These are phyloP conservation scores for Penicillium canescens DNA, from an alignment of 495 filamentous ascomycete genomes.

Conservation along the genomic window DNA sequence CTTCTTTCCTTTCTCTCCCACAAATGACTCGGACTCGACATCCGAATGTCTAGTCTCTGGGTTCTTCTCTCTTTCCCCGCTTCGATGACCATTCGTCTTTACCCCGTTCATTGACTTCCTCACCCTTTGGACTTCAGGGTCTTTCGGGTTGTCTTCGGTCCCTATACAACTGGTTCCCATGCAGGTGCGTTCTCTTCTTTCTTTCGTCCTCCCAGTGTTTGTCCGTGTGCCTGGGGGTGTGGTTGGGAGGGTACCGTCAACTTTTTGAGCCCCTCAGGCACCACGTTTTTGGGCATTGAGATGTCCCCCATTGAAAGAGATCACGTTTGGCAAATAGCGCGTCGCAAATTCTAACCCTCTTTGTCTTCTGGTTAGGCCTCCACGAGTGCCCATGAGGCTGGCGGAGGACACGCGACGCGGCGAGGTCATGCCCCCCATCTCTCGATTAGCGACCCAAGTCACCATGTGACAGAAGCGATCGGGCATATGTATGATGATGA, in stretches of 20 bases:
- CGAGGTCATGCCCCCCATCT: slow-evolving; percentile 66
- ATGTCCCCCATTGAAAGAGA: background rate
- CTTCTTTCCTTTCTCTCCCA: slow-evolving; percentile 6
- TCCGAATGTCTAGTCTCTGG: slow-evolving; percentile 12
- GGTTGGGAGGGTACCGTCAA: background rate
- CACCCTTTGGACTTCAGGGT: slow-evolving; percentile 29
- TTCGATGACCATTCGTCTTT: slow-evolving; percentile 42
- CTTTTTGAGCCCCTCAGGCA: slow-evolving; percentile 2
- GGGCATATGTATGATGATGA: slow-evolving; percentile 93
- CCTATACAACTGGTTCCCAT: slow-evolving; percentile 40
- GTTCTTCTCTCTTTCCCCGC: slow-evolving; percentile 34
- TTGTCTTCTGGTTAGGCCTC: slow-evolving; percentile 42
- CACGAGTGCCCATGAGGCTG: slow-evolving; percentile 52
- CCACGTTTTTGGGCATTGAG: slow-evolving; percentile 1
- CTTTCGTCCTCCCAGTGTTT: background rate
- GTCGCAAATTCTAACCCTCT: slow-evolving; percentile 8
- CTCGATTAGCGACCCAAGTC: slow-evolving; percentile 77
- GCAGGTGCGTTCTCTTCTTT: slow-evolving; percentile 38
- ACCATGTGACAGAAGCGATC: slow-evolving; percentile 98
- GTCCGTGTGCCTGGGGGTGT: background rate
- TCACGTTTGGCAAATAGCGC: background rate
- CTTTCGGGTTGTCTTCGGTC: slow-evolving; percentile 28
- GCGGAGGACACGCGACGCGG: slow-evolving; percentile 53
- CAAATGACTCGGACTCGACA: slow-evolving; percentile 19
- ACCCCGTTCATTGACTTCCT: slow-evolving; percentile 42